Evolutionary conservation across 108 stramenopile genomes (phyloP).

Genomic region (Skeletonema marinoi): DNA sequence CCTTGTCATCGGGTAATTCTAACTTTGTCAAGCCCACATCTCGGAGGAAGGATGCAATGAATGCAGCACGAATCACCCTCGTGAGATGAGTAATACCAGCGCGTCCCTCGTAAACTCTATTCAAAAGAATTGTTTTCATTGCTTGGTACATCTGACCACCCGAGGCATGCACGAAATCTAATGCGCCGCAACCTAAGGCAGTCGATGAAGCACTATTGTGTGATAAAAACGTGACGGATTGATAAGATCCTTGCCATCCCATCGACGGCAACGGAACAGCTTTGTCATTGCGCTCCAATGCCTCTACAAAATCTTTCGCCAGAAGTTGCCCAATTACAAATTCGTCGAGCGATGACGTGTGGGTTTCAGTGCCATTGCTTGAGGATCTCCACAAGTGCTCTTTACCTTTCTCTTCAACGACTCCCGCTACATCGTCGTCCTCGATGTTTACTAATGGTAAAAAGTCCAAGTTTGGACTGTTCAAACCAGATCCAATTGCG

Average conservation of each 20-base stretch:
- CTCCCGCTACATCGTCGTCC: conserved; percentile 70
- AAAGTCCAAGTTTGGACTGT: conserved; percentile 83
- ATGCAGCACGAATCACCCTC: conserved; percentile 76
- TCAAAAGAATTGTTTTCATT: conserved; percentile 68
- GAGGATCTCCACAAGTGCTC: conserved; percentile 85
- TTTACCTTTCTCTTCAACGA: conserved; percentile 79
- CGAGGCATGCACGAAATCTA: conserved; percentile 81
- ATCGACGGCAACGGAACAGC: conserved; percentile 69
- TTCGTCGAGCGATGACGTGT: conserved; percentile 83
- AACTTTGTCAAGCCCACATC: conserved; percentile 69
- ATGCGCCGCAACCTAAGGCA: conserved; percentile 82
- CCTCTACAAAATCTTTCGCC: conserved; percentile 65
- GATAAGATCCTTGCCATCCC: conserved; percentile 85
- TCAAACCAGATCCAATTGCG: conserved; percentile 77
- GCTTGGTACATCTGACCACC: conserved; percentile 82
- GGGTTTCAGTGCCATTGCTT: conserved; percentile 88
- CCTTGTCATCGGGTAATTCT: conserved; percentile 42
- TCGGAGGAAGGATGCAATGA: conserved; percentile 75
- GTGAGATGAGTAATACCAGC: conserved; percentile 78
- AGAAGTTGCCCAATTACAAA: conserved; percentile 79
- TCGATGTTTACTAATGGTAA: conserved; percentile 83
- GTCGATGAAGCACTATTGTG: conserved; percentile 80
- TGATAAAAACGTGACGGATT: conserved; percentile 75
- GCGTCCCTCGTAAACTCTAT: conserved; percentile 67
- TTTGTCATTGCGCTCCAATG: conserved; percentile 72